Base-by-base conservation (phyloP, 257 asterid species). In the Cruciata laevipes region DNA sequence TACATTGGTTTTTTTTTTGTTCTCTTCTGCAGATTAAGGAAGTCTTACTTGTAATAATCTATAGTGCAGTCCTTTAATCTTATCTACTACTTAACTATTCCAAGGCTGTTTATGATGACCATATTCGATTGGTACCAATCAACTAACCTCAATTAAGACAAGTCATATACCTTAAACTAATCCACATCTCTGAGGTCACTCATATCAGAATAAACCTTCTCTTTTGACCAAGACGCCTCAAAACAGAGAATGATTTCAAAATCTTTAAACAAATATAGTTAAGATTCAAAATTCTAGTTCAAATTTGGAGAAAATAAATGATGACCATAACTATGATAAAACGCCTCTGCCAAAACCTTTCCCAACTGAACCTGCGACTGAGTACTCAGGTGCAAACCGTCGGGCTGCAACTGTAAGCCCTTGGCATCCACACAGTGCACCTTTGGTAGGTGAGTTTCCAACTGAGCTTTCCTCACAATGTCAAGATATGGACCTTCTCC, bases 381-480 rank as follows among this genome's bases (percentile, higher is more conserved):
- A 38, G 84, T 58, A 16, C 70, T 74, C 4, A 82, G 80, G 69
- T 82, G 87, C 44, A 82, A 44, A 27, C 30, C 38, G 70, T 82
- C 87, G 17, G 74, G 74, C 10, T 66, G 64, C 66, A 82, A 31
- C 20, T 67, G 67, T 3, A 73, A 30, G 17, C 84, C 83, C 74
- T 66, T 77, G 16, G 84, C 84, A 72, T 82, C 87, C 10, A 82
- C 80, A 65, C 65, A 52, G 27, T 35, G 63, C 8, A 79, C 77
- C 58, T 75, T 71, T 16, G 71, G 75, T 20, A 79, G 79, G 20
- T 69, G 32, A 30, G 61, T 60, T 58, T 70, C 74, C 47, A 79
- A 10, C 53, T 82, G 84, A 13, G 81, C 77, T 59, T 77, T 30
- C 63, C 87, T 79, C 51, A 82, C 67, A 44, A 27, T 53, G 31